Base-by-base conservation (phyloP, 1,139 yeast genomes). In the Yamadazyma mexicana region DNA sequence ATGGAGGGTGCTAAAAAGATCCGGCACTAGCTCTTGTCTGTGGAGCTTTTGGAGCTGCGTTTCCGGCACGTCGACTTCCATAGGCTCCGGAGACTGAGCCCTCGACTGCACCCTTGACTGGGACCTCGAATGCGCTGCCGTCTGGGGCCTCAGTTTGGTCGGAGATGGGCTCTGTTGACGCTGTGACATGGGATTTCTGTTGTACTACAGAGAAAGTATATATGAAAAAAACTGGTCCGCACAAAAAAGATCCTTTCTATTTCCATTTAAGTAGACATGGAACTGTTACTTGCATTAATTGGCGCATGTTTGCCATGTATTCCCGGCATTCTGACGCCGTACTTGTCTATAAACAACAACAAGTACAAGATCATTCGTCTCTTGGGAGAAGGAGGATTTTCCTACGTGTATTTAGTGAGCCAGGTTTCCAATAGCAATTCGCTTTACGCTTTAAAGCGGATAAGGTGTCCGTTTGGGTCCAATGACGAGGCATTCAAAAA, bases 301-400 rank as follows among this genome's bases (percentile, higher is more conserved):
- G 52, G 61, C 37, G 38, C 53, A 24, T 70, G 75, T 45, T 60
- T 73, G 28, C 71, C 79, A 17, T 72, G 77, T 46, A 48, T 70
- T 29, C 75, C 76, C 2, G 60, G 56, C 35, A 40, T 71, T 34
- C 47, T 73, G 32, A 58, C 69, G 7, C 84, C 85, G 0, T 66
- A 64, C 10, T 57, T 81, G 5, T 49, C 65, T n/a, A 71, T 83
- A 45, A 79, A 81, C 52, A 74, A 66, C 44, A 59, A 64, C 28
- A 61, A 59, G 33, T 81, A 78, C 58, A 68, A 62, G 46, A 83
- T 91, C n/a, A 64, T 80, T 37, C 75, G 79, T 45, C 71, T 91
- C 17, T 64, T 91, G 5, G 96, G 96, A 8, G 97, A 89, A 63
- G 95, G 96, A 1, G 95, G 95, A 5, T 86, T 86, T 55, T 83